phyloP scores from a whole-genome alignment of 805 yeast genomes.

The Hanseniaspora lindneri region DNA sequence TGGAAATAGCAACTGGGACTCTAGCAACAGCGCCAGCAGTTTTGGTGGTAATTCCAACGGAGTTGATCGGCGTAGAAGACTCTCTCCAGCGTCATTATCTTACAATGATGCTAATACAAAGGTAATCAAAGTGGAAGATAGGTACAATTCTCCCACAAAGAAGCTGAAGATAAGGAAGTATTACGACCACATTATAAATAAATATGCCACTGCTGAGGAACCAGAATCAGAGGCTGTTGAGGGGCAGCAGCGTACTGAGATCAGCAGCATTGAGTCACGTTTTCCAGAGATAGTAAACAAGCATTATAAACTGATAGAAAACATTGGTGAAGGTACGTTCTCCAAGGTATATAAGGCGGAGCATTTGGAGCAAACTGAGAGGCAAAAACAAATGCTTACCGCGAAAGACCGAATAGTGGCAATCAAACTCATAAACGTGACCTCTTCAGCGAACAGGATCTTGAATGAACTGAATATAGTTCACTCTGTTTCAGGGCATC shows the following conservation, averaged over 20 bases:
- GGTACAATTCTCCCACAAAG: conserved; percentile 16
- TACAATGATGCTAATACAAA: conserved; percentile 3
- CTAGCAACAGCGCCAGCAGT: background rate
- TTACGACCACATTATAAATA: background rate
- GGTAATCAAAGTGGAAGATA: conserved; percentile 11
- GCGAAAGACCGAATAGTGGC: conserved; percentile 46
- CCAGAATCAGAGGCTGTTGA: background rate
- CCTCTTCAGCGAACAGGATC: conserved; percentile 87
- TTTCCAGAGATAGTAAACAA: conserved; percentile 38
- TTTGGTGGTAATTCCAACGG: background rate
- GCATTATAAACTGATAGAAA: conserved; percentile 29
- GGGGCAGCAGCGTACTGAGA: conserved; percentile 35
- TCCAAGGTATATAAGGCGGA: conserved; percentile 53
- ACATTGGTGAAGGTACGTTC: conserved; percentile 80
- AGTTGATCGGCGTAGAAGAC: no score
- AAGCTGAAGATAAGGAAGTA: conserved; percentile 13
- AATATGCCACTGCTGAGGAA: conserved; percentile 1
- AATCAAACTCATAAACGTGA: conserved; percentile 82
- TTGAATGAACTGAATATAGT: conserved; percentile 74
- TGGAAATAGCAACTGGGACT: background rate
- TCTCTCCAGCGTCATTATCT: no score
- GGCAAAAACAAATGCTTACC: conserved; percentile 22
- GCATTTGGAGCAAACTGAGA: conserved; percentile 21
- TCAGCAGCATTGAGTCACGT: conserved; percentile 40
- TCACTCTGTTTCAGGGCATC: conserved; percentile 53